Percentiles rank a stretch among this genome's conserved stretches.
phyloP scores from a whole-genome alignment of 495 filamentous ascomycete species.

The Neurospora sp. region DNA sequence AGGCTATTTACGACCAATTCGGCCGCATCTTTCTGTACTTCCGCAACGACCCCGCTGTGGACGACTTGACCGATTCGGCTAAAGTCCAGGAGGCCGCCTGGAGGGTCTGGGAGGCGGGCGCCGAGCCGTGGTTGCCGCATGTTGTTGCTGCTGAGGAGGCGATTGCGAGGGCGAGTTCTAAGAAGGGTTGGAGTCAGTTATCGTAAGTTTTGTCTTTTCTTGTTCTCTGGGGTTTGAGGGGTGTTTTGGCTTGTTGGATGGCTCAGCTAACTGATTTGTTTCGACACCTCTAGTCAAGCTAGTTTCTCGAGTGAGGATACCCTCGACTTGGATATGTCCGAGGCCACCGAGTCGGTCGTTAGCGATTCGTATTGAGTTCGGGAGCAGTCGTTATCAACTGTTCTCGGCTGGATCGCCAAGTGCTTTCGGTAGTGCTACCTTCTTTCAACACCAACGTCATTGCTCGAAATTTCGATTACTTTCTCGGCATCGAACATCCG shows the following conservation, averaged over 20 bases:
- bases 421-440: neutral
- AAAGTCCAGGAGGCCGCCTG: constrained; percentile 19
- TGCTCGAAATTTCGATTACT: neutral
- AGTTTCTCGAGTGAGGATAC: constrained; percentile 9
- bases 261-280: neutral
- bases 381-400: neutral
- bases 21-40: constrained; percentile 22
- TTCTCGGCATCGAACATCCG: neutral
- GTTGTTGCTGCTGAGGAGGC: constrained; percentile 2
- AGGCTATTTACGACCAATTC: constrained; percentile 26
- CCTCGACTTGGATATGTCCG: neutral
- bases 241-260: neutral
- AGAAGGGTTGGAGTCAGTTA: constrained; percentile 6
- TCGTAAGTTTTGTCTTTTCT: constrained; percentile 5
- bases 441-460: neutral
- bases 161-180: constrained; percentile 20
- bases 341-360: neutral
- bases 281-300: constrained; percentile 1
- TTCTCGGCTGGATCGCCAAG: neutral
- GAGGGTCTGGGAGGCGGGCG: constrained; percentile 18
- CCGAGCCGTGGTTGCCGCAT: constrained; percentile 9
- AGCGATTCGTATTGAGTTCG: neutral
- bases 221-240: too few species aligned
- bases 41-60: constrained; percentile 19
- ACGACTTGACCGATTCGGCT: constrained; percentile 15